Evolutionary conservation across 768 basidiomycete genomes (phyloP).

Genomic region (Fomitopsis pulvina): DNA sequence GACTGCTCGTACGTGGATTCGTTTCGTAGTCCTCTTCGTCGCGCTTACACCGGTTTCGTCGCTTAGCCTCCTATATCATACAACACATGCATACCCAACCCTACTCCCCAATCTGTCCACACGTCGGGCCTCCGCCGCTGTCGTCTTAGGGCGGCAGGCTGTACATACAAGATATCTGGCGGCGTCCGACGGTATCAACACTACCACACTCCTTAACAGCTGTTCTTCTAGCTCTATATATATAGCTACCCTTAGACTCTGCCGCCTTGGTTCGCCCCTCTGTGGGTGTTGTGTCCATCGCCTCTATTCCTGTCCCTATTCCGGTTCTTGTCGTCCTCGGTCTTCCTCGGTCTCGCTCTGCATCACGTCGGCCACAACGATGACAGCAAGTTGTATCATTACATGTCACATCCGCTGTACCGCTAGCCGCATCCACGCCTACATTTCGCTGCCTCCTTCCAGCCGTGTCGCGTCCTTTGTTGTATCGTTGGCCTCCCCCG

Average conservation of each 20-base stretch:
- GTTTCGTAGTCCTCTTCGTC: not conserved
- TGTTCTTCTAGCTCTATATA: constrained; percentile 3
- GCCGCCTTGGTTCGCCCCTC: not conserved
- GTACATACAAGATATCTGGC: constrained; percentile 1
- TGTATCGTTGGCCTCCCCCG: not conserved
- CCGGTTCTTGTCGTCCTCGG: not conserved
- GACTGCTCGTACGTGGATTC: constrained; percentile 14
- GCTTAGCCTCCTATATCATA: constrained; percentile 1
- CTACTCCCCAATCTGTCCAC: not conserved
- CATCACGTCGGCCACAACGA: not conserved
- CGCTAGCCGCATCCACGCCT: not conserved
- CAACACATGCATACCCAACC: not conserved
- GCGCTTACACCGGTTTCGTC: not conserved
- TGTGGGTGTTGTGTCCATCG: not conserved
- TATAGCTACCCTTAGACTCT: not conserved
- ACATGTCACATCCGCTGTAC: not conserved
- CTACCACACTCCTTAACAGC: not conserved
- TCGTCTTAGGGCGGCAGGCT: not conserved
- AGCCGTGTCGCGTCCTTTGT: not conserved
- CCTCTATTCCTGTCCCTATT: not conserved
- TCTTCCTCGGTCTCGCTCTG: not conserved
- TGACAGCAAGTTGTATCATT: not conserved
- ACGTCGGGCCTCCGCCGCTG: not conserved
- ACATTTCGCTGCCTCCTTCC: not conserved
- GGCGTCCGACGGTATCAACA: not conserved